phyloP scores from a whole-genome alignment of 176 grass and related monocot genomes.

The Raddia distichophylla region DNA sequence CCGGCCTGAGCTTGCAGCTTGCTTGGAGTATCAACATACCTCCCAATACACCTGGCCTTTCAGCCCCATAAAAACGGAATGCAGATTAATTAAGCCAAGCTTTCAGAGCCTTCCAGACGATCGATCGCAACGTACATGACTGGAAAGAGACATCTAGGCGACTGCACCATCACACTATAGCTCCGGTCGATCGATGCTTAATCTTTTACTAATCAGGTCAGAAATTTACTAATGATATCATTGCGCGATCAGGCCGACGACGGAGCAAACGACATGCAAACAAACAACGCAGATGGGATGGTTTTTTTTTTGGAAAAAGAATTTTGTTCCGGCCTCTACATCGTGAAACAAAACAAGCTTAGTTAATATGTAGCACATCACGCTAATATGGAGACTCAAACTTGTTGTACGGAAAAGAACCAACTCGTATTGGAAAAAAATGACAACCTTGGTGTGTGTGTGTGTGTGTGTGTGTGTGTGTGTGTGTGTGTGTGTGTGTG shows the following conservation, averaged over 20 bases:
- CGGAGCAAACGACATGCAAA: slow-evolving; percentile 24
- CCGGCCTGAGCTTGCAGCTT: slow-evolving; percentile 23
- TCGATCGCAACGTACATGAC: slow-evolving; percentile 3
- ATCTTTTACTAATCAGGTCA: neutral
- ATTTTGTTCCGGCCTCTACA: too few species aligned
- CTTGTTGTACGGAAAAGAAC: too few species aligned
- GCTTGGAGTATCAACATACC: slow-evolving; percentile 56
- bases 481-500: too few species aligned
- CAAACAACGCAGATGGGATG: neutral
- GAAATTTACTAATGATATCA: slow-evolving; percentile 12
- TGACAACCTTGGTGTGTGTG: too few species aligned
- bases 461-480: too few species aligned
- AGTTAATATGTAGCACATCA: too few species aligned
- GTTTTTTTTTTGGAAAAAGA: too few species aligned
- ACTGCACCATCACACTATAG: neutral
- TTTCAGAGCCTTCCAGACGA: slow-evolving; percentile 35
- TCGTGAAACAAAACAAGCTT: too few species aligned
- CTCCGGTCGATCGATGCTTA: slow-evolving; percentile 23
- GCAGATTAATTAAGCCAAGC: too few species aligned
- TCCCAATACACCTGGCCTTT: slow-evolving; percentile 35
- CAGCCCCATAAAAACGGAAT: neutral
- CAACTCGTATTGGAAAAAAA: too few species aligned
- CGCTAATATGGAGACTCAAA: too few species aligned
- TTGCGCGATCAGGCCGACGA: slow-evolving; percentile 1
- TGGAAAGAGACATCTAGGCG: slow-evolving; percentile 20